Conservation (phyloP, 805 yeast genomes). For the Metschnikowia proteae region DNA sequence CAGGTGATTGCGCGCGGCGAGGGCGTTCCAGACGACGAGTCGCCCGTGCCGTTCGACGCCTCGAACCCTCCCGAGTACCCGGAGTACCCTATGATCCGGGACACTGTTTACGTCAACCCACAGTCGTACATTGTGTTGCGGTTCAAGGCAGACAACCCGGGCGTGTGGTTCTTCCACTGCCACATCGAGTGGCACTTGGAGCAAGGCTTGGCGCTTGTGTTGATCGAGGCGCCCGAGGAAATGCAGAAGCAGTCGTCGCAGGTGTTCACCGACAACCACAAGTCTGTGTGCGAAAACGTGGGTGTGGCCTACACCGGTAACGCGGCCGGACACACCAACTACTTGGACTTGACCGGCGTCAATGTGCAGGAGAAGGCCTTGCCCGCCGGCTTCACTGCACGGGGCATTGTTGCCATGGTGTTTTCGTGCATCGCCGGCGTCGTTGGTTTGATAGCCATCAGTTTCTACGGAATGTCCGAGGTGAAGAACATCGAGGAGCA, state of each 20-base stretch:
- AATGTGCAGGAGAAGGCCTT: conserved; percentile 61
- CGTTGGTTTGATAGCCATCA: conserved; percentile 73
- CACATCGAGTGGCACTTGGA: conserved; percentile 98
- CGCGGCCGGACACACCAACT: conserved; percentile 81
- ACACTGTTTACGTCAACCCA: conserved; percentile 72
- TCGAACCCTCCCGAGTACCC: conserved; percentile 47
- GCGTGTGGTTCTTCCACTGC: conserved; percentile 98
- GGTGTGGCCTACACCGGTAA: conserved; percentile 64
- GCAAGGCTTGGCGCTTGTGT: conserved; percentile 82
- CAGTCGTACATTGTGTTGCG: conserved; percentile 83
- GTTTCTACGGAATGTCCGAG: conserved; percentile 84
- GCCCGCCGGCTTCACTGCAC: conserved; percentile 90
- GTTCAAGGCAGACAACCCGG: conserved; percentile 92
- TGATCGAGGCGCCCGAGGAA: conserved; percentile 79
- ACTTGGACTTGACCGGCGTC: conserved; percentile 68
- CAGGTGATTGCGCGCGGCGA: conserved; percentile 75
- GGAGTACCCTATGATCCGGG: conserved; percentile 79
- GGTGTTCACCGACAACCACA: conserved; percentile 58
- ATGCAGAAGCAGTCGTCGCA: conserved; percentile 52
- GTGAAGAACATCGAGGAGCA: conserved; percentile 62
- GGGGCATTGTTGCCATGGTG: conserved; percentile 90
- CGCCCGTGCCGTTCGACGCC: conserved; percentile 56
- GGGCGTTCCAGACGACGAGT: conserved; percentile 49
- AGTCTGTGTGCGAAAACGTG: conserved; percentile 54
- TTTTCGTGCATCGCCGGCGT: conserved; percentile 86